These are phyloP conservation scores for Cytospora paraplurivora DNA, from an alignment of 2,329 filamentous ascomycete species.

Conservation along the genomic window DNA sequence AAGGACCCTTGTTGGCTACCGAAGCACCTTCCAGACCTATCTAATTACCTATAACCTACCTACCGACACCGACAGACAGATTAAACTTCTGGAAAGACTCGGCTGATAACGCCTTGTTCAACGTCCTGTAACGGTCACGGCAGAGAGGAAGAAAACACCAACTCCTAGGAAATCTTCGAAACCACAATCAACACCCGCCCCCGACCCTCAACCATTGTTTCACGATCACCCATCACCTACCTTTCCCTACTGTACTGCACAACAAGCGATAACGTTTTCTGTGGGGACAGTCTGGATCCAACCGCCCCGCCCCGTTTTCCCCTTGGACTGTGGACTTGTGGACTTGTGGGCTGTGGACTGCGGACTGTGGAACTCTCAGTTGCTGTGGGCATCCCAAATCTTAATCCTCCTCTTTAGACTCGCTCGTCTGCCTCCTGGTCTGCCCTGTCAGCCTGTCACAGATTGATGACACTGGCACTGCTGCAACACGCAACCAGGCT, in stretches of 20 bases:
- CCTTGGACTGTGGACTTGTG: not conserved
- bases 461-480: not conserved
- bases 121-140: too few relatives aligned
- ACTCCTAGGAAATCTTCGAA: too few relatives aligned
- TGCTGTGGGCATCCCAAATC: constrained; percentile 6
- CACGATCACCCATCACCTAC: not conserved
- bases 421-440: constrained; percentile 3
- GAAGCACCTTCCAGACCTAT: not conserved
- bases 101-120: too few relatives aligned
- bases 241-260: not conserved
- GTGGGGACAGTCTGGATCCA: not conserved
- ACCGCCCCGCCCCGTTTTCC: not conserved
- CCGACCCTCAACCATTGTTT: not conserved
- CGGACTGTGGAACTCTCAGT: constrained; percentile 2
- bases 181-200: too few relatives aligned
- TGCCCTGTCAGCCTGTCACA: constrained; percentile 6
- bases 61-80: too few relatives aligned
- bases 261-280: not conserved
- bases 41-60: too few relatives aligned
- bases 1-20: not conserved
- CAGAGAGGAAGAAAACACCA: too few relatives aligned
- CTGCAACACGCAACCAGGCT: not conserved
- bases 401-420: constrained; percentile 6
- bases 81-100: too few relatives aligned
- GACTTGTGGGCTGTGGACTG: not conserved